Percentiles rank a stretch among this genome's conserved stretches.
Evolutionary conservation across 225 moss, liverwort and hornwort species (phyloP).

Genomic region (Pseudisothecium myosuroides): DNA sequence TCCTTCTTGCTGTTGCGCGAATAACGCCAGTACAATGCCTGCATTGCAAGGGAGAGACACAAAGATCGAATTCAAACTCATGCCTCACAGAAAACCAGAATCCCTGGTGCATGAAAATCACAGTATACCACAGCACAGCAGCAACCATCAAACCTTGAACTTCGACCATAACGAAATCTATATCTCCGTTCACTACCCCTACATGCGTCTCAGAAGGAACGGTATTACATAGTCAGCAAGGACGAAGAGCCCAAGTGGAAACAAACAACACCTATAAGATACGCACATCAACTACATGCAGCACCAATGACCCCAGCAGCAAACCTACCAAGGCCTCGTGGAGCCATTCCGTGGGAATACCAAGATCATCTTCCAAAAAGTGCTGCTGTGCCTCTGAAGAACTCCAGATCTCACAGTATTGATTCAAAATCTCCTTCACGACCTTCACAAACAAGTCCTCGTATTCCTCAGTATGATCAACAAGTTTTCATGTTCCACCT

Average conservation of each 20-base stretch:
- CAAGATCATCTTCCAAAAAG: slow-evolving; percentile 75
- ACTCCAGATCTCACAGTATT: slow-evolving; percentile 88
- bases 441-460: slow-evolving; percentile 31
- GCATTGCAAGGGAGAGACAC: background rate
- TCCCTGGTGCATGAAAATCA: background rate
- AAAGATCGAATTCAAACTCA: background rate
- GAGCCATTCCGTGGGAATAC: slow-evolving; percentile 80
- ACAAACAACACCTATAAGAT: background rate
- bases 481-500: background rate
- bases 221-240: background rate
- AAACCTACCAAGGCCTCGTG: slow-evolving; percentile 80
- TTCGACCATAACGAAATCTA: background rate
- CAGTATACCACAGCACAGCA: background rate
- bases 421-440: slow-evolving; percentile 74
- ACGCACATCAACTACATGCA: background rate
- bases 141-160: background rate
- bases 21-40: slow-evolving; percentile 81
- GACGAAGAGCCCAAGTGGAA: background rate
- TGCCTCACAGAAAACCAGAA: background rate
- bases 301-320: background rate
- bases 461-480: background rate
- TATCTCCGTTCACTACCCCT: background rate
- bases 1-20: slow-evolving; percentile 52
- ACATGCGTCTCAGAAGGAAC: background rate
- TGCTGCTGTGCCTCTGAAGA: slow-evolving; percentile 49